Base-by-base conservation (phyloP, 441 rosid genomes). In the Hura crepitans region DNA sequence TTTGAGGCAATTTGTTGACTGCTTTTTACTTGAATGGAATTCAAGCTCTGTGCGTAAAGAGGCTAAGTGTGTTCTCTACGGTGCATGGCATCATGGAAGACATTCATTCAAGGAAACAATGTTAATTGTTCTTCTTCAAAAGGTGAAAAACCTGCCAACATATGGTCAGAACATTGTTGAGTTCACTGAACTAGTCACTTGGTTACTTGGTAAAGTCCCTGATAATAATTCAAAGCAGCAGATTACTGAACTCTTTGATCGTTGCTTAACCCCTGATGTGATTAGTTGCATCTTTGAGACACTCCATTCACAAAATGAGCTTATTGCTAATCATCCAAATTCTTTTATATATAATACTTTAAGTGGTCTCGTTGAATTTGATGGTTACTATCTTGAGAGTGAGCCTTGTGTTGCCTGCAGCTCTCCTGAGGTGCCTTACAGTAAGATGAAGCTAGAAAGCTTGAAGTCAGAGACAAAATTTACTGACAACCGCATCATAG, bases 351-450 rank as follows among this genome's bases (percentile, higher is more conserved):
- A 96, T 78, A 96, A 83, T 76, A 91, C 98, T 66, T 85, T 94
- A 81, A 87, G 97, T 80, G 87, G 97, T 79, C 89, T 96, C 55
- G 99, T 96, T 79, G 99, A 94, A 73, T 96, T 96, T 77, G 99
- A 94, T 83, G 99, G 99, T 71, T 96, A 96, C 83, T 96, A 92
- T 86, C 99, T 96, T 71, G 99, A 96, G 86, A 96, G 98, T 68
- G 99, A 96, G 76, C 99, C 99, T 23, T 96, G 99, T 85, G 99
- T 96, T 74, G 88, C 99, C 64, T 96, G 99, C 87, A 96, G 99
- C 83, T 88, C 99, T 75, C 99, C 99, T 23, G 99, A 96, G 86
- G 99, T 94, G 45, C 99, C 99, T 30, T 96, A 92, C 61, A 86
- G 97, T 86, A 88, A 93, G 82, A 94, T 94, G 99, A 96, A 96